Evolutionary conservation across 306 rosid genomes (phyloP).

Genomic region (Castanea crenata): DNA sequence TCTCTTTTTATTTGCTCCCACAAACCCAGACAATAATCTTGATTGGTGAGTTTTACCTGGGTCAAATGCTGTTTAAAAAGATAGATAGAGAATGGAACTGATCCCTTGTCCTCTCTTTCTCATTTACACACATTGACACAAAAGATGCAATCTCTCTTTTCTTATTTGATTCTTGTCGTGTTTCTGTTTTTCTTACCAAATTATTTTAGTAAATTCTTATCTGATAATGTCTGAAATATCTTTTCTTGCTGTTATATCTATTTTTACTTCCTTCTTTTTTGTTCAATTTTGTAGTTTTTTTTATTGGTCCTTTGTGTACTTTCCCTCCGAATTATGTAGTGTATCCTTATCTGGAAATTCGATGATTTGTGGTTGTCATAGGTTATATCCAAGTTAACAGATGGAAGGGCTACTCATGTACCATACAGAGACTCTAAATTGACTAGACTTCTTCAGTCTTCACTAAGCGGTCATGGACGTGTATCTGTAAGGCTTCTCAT

Average conservation of each 20-base stretch:
- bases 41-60: background rate
- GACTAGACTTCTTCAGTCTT: conserved; percentile 94
- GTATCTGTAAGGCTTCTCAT: conserved; percentile 79
- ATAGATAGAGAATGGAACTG: background rate
- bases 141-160: background rate
- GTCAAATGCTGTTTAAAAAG: background rate
- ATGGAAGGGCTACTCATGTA: conserved; percentile 79
- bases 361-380: conserved; percentile 35
- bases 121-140: background rate
- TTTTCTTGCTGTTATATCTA: conserved; percentile 4
- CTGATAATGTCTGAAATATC: background rate
- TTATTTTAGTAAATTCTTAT: background rate
- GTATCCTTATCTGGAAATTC: conserved; percentile 18
- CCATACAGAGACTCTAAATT: conserved; percentile 97
- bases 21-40: background rate
- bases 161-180: background rate
- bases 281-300: background rate
- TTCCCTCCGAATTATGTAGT: background rate
- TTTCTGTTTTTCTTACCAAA: background rate
- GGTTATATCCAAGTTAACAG: conserved; percentile 98
- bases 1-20: background rate
- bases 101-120: background rate
- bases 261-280: background rate
- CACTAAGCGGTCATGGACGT: conserved; percentile 98
- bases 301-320: background rate